Evolutionary conservation across 257 asterid species (phyloP).

Genomic region (Solanum etuberosum): DNA sequence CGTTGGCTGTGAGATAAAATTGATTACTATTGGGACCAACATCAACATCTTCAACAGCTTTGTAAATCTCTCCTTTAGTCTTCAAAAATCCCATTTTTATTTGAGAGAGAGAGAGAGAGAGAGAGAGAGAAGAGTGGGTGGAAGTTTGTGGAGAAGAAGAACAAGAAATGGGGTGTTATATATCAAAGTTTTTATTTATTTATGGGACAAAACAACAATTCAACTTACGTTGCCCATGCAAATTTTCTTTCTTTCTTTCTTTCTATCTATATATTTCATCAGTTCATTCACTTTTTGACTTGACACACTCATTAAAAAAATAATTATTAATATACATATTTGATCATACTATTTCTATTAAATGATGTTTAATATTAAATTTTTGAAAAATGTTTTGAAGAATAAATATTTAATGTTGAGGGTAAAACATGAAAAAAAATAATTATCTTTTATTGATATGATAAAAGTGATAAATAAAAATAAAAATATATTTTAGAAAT

Average conservation of each 20-base stretch:
- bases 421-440: too few species aligned
- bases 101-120: background rate
- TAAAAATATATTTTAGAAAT: background rate
- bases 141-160: background rate
- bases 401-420: too few species aligned
- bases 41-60: constrained; percentile 49
- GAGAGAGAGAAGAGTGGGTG: background rate
- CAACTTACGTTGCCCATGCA: background rate
- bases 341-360: too few species aligned
- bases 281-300: too few species aligned
- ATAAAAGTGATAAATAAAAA: too few species aligned
- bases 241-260: background rate
- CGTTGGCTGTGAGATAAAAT: constrained; percentile 52
- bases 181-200: background rate
- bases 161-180: background rate
- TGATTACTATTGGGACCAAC: constrained; percentile 56
- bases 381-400: too few species aligned
- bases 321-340: too few species aligned
- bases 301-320: too few species aligned
- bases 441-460: too few species aligned
- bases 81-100: constrained; percentile 41
- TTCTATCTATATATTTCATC: too few species aligned
- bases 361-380: too few species aligned
- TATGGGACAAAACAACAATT: background rate
- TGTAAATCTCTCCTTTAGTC: constrained; percentile 49